Conservation (phyloP, 2,329 filamentous ascomycete genomes). For the Scedosporium apiospermum region DNA sequence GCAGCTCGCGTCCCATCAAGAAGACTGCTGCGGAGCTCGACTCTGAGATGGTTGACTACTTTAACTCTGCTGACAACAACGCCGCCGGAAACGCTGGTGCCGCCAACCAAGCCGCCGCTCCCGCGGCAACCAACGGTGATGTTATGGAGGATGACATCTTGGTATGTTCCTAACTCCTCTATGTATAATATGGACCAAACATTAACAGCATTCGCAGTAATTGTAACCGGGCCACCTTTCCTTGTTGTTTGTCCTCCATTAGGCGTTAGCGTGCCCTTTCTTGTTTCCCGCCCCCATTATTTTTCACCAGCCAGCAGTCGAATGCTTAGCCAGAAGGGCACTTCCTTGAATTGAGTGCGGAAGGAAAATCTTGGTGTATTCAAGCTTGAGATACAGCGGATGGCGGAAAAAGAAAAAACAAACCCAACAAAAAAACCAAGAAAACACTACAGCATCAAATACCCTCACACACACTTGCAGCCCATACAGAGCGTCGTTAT, state of each 20-base stretch:
- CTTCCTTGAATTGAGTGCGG: neutral
- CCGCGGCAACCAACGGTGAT: constrained; percentile 39
- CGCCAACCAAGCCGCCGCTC: constrained; percentile 34
- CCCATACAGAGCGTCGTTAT: too few species aligned
- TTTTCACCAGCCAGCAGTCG: neutral
- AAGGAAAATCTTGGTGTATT: too few species aligned
- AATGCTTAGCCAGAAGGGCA: neutral
- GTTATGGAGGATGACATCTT: constrained; percentile 62
- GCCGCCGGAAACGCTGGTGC: constrained; percentile 36
- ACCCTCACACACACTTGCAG: too few species aligned
- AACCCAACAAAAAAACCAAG: too few species aligned
- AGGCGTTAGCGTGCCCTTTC: constrained; percentile 4
- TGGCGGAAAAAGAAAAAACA: too few species aligned
- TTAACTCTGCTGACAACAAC: constrained; percentile 43
- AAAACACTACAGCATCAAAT: too few species aligned
- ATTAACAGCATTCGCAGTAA: neutral
- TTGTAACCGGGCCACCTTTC: neutral
- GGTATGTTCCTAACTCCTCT: constrained; percentile 6
- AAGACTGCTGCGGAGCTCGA: constrained; percentile 96
- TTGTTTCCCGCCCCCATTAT: neutral
- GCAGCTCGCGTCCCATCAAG: constrained; percentile 53
- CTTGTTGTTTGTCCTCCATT: constrained; percentile 3
- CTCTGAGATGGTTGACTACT: constrained; percentile 97
- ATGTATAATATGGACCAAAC: neutral
- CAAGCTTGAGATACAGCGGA: too few species aligned